Base-by-base conservation (phyloP, 2,329 filamentous ascomycete species). In the Paecilomyces formosus region DNA sequence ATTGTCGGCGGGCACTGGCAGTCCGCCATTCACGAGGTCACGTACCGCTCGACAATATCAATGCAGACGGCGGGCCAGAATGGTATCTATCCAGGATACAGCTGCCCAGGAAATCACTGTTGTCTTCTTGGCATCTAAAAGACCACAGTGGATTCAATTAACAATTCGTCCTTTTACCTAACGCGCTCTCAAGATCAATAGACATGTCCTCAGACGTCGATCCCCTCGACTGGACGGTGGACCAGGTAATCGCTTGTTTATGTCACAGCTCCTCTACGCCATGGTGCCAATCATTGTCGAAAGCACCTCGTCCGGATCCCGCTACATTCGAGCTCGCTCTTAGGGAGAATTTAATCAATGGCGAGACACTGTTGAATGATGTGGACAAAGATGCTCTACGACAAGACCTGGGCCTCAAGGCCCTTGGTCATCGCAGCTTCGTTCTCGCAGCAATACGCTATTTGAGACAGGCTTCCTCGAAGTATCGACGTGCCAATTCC, bases 201-300 rank as follows among this genome's bases (percentile, higher is more conserved):
- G 55, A 56, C 18, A 73, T 74, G 72, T 56, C 63, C 21, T 56
- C 62, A 26, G 61, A 60, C 55, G 72, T 72, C 54, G 70, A 96
- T 73, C 90, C 91, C n/a, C 88, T 86, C 71, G 68, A 81, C 57
- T 96, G 91, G 91, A 81, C 82, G 35, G 79, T 86, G 31, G 84
- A 88, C 39, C 80, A 85, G 35, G 84, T 95, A 11, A 81, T 88
- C 9, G 70, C 78, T 15, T 85, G 87, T 66, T 78, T 95, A 3
- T 90, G 87, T 68, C 78, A 81, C 22, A 66, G 76, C 1, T 68
- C 77, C 3, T 76, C 77, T 54, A 79, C 82, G 9, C 67, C 70
- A 55, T 77, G 75, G 74, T 66, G 70, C 9, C 63, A 64, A 21
- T 71, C 67, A 15, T 60, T 64, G n/a, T 59, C 64, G 11, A 64